Evolutionary conservation across 176 grass and related monocot species (phyloP), one percentile per base, ranked within the genome.

Genomic region (Coix lacrymajobi): DNA sequence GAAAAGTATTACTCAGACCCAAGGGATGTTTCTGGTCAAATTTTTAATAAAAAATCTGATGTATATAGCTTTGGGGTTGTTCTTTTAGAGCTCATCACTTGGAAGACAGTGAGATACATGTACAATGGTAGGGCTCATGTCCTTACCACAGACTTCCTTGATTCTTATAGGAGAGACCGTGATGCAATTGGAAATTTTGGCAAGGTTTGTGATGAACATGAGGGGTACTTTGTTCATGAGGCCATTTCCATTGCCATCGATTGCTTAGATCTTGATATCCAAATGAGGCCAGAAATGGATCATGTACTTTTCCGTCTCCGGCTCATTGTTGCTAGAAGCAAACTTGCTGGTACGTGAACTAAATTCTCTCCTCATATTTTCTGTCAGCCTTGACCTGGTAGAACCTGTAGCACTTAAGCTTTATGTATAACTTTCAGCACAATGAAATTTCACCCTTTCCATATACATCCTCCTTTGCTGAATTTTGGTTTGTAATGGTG

Each of bases 61-160:
- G 44, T 52, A 13, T 74, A 74, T 33, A 74, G 71, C 45, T 74
- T 74, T 52, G 71, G 71, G 12, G 71, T 74, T 33, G 45, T 74
- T 52, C 71, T 74, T 52, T 74, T 52, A 19, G 71, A 74, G 51
- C 71, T 74, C 45, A 33, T 74, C 71, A 52, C 45, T 33, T 74
- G 71, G 71, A 74, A 51, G 17, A 74, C 45, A 33, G 71, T 74
- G 17, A 22, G 45, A 52, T 74, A 74, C 45, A 52, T 34, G 29
- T 33, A 29, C 12, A 11, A 33, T 52, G 29, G 29, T 1, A 52
- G 29, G 20, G 45, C 4, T 33, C 45, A 34, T 32, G 4, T 52
- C 1, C 71, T 74, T 22, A 74, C 28, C 8, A 52, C 45, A 33
- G 45, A 74, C 4, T 52, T 74, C 45, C 45, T 74, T 49, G 4